Evolutionary conservation across 345 rosid species (phyloP).

Genomic region (Kandelia obovata): DNA sequence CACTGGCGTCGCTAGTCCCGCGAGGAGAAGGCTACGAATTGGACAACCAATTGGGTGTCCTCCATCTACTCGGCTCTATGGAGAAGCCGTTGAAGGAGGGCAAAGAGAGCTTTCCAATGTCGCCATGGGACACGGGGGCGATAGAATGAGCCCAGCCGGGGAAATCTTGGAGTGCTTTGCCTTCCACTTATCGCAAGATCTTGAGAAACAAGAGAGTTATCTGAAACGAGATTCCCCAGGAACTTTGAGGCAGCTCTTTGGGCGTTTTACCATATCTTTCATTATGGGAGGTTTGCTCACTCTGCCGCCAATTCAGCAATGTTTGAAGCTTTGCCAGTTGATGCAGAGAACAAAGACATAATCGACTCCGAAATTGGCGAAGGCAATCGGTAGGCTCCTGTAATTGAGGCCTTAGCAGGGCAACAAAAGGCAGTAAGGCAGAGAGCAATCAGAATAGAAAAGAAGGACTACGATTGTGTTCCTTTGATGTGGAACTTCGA

Average conservation of each 20-base stretch:
- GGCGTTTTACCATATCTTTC: constrained; percentile 46
- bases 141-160: constrained; percentile 42
- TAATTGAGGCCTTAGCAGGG: constrained; percentile 37
- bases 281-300: constrained; percentile 50
- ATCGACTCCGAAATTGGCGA: constrained; percentile 51
- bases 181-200: constrained; percentile 30
- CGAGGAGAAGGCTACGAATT: constrained; percentile 28
- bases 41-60: constrained; percentile 22
- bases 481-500: constrained; percentile 21
- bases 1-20: constrained; percentile 12
- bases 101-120: constrained; percentile 41
- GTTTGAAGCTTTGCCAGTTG: constrained; percentile 33
- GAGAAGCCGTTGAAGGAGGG: constrained; percentile 36
- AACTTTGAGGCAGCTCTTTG: constrained; percentile 38
- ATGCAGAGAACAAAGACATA: constrained; percentile 32
- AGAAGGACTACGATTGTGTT: constrained; percentile 16
- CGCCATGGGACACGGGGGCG: constrained; percentile 25
- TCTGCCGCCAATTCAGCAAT: constrained; percentile 47
- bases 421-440: constrained; percentile 24
- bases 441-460: constrained; percentile 32
- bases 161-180: constrained; percentile 41
- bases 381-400: constrained; percentile 50
- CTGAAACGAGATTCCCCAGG: constrained; percentile 11
- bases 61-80: constrained; percentile 42
- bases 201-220: constrained; percentile 19